Base-by-base conservation (phyloP, 2,329 filamentous ascomycete species). In the Rhynchosporium graminicola region DNA sequence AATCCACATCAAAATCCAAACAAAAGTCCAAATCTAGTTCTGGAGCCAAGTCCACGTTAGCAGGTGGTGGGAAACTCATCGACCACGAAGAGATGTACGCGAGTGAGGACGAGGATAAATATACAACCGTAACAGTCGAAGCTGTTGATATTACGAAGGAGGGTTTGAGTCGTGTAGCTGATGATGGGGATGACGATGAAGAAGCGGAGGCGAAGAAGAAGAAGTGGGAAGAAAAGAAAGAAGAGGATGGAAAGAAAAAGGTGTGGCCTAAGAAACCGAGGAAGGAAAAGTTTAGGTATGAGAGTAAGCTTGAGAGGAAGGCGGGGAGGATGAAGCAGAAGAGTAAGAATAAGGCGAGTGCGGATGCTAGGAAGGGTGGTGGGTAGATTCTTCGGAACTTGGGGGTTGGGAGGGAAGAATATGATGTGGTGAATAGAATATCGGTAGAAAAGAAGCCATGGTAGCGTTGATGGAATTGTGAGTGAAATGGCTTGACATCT, bases 121-220 rank as follows among this genome's bases (percentile, higher is more conserved):
- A 92, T 75, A 98, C 95, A 0, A 97, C 92, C 0, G 95, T 99
- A 31, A 97, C 91, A 0, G 87, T 99, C 1, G 94, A 97, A 75
- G 89, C 90, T 10, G 92, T 99, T 69, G 89, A 88, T 66, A 84
- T 96, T 15, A 88, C 89, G 12, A 85, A 86, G 68, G 86, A 92
- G 60, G 91, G 91, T 0, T 78, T 96, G 54, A 81, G 85, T 62
- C 87, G 84, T 69, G 80, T 81, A 2, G 72, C 71, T 29, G 72
- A 73, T 13, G 74, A 73, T 10, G 71, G 73, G 2, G 72, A 71
- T 29, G 72, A 73, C 15, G 77, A 74, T 15, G 71, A 73, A 10
- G 72, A 69, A 26, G 69, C 73, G 0, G 72, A 69, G n/a, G 69
- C 74, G 1, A 74, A 70, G 3, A 73, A 72, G 26, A 68, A 71